Conservation (phyloP, 208 protist genomes). For the Acanthamoeba culbertsoni region DNA sequence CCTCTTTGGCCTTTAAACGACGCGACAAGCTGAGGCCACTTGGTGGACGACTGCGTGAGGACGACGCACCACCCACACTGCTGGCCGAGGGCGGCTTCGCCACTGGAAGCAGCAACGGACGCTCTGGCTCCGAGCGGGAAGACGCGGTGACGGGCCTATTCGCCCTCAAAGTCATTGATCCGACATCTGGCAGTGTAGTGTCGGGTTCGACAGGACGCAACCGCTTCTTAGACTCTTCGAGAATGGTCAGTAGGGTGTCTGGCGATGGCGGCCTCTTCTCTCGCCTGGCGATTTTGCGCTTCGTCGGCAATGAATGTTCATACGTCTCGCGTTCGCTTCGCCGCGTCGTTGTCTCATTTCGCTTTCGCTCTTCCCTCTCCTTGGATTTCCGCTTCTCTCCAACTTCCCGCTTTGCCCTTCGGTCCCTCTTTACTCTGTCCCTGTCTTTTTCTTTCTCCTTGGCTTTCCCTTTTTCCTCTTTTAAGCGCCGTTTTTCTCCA, state of each 20-base stretch:
- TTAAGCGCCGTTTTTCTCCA: not conserved
- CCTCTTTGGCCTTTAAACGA: too few relatives aligned
- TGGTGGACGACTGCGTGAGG: too few relatives aligned
- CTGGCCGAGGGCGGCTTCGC: too few relatives aligned
- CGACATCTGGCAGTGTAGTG: not conserved
- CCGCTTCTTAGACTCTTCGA: not conserved
- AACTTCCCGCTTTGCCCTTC: not conserved
- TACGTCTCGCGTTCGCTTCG: not conserved
- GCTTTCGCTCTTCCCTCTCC: not conserved
- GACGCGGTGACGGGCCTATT: not conserved
- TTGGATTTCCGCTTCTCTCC: not conserved
- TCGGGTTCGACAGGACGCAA: not conserved
- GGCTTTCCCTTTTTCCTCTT: not conserved
- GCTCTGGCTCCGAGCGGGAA: too few relatives aligned
- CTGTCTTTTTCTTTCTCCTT: not conserved
- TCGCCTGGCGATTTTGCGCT: not conserved
- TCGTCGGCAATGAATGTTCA: too few relatives aligned
- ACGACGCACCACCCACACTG: too few relatives aligned
- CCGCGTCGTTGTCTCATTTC: too few relatives aligned
- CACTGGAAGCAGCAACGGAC: too few relatives aligned
- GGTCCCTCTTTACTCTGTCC: not conserved
- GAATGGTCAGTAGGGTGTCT: not conserved
- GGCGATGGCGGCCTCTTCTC: not conserved
- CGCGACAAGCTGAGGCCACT: too few relatives aligned
- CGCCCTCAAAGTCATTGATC: not conserved